These are phyloP conservation scores for Chaetomidium leptoderma DNA, from an alignment of 495 filamentous ascomycete species.

Conservation along the genomic window DNA sequence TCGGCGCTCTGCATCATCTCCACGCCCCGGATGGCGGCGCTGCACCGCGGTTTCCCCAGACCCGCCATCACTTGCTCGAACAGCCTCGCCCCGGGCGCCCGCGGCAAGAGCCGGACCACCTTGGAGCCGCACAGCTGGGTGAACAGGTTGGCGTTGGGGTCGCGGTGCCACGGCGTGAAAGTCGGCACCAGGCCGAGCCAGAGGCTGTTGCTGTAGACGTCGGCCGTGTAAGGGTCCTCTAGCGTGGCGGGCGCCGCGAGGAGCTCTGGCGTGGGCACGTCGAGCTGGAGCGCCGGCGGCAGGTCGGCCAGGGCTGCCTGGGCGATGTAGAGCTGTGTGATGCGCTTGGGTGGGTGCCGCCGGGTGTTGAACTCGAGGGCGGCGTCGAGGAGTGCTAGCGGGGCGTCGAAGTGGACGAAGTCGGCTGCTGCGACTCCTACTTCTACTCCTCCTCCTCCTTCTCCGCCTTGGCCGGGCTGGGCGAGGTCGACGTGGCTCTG, in stretches of 20 bases:
- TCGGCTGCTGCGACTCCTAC: constrained; percentile 6
- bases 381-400: constrained; percentile 34
- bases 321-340: constrained; percentile 67
- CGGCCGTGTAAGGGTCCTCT: constrained; percentile 37
- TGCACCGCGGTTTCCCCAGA: constrained; percentile 42
- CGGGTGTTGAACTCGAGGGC: constrained; percentile 34
- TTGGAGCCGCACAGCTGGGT: constrained; percentile 77
- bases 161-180: constrained; percentile 81
- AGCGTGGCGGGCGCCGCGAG: constrained; percentile 41
- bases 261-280: constrained; percentile 64
- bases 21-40: constrained; percentile 63
- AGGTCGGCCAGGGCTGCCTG: constrained; percentile 68
- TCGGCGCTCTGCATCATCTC: constrained; percentile 90
- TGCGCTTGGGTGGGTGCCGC: neutral
- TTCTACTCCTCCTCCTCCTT: too few relatives aligned
- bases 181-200: constrained; percentile 87
- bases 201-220: constrained; percentile 78
- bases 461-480: too few relatives aligned
- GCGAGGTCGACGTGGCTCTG: too few relatives aligned
- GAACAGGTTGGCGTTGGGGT: constrained; percentile 93
- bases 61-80: constrained; percentile 54
- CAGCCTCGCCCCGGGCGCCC: constrained; percentile 54
- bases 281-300: constrained; percentile 55
- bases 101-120: constrained; percentile 62
- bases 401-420: constrained; percentile 38